Conservation (phyloP, 352 stramenopile species). For the Globisporangium echinulatum region DNA sequence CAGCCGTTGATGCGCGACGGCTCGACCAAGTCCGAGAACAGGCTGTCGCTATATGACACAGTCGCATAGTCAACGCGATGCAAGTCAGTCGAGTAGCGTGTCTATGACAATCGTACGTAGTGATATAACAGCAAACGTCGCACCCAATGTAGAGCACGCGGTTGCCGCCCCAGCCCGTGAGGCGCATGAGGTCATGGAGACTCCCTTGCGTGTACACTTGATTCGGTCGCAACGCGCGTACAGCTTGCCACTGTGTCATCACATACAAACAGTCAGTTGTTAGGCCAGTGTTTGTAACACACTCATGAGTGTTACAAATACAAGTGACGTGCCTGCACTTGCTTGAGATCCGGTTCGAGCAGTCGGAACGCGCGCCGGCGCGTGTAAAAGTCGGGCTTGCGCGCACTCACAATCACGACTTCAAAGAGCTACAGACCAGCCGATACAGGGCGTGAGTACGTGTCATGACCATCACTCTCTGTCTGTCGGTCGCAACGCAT, state of each 20-base stretch:
- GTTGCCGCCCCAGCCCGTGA: constrained; percentile 59
- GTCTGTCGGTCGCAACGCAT: too few species aligned
- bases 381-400: constrained; percentile 93
- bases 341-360: constrained; percentile 51
- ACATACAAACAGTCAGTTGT: too few species aligned
- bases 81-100: background rate
- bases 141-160: constrained; percentile 92
- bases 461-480: background rate
- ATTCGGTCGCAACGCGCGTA: constrained; percentile 45
- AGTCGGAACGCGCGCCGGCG: constrained; percentile 69
- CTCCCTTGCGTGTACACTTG: constrained; percentile 83
- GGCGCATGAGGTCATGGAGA: constrained; percentile 44
- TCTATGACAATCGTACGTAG: too few species aligned
- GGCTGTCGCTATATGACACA: constrained; percentile 59
- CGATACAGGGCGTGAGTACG: background rate
- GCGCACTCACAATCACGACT: constrained; percentile 83
- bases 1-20: constrained; percentile 90
- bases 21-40: constrained; percentile 93
- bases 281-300: too few species aligned
- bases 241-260: constrained; percentile 45
- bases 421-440: constrained; percentile 63
- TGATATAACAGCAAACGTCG: background rate
- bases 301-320: too few species aligned
- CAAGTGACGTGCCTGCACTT: constrained; percentile 38
- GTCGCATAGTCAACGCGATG: background rate